Base-by-base conservation (phyloP, 306 rosid genomes). In the Vigna reflexopilosa region DNA sequence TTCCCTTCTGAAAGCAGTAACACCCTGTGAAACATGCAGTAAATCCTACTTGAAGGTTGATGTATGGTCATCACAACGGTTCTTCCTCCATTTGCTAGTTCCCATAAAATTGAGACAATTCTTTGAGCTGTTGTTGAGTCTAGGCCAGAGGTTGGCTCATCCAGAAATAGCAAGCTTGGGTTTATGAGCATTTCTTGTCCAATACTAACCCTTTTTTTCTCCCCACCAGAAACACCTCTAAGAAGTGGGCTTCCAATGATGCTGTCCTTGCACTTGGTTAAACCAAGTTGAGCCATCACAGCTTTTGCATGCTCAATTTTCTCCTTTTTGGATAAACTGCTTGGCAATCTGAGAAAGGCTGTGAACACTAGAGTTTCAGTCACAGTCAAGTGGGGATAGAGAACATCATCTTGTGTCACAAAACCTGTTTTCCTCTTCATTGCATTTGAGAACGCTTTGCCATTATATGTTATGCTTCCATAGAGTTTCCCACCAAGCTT, bases 201-300 rank as follows among this genome's bases (percentile, higher is more conserved):
- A 67, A 91, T 84, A 19, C 93, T 91, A 17, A 91, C 91, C 83
- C 93, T 89, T 76, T 88, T 87, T 24, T 90, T 84, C 83, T 91
- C 96, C 1, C 93, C 96, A 0, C 91, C 91, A 0, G 93, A 90
- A 72, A 90, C 19, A 20, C 95, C 92, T 47, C 91, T 86, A 4
- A 79, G 2, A 0, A 49, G 51, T 36, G 69, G 51, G 3, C 79
- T 81, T 16, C 91, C 93, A 13, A 88, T 49, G 0, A 85, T 45
- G 69, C 69, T 82, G 22, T 88, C 76, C 78, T 87, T 88, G 80
- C 91, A 91, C 52, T 79, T 85, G 15, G 61, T 64, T 13, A 88
- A 54, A 6, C 89, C 93, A 0, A 90, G 85, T 28, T 88, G 89
- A 1, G 63, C n/a, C 0, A 88, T 70, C 38, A 89, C 87, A 0